Percentiles rank a stretch among this genome's conserved stretches.
phyloP scores from a whole-genome alignment of 1,284 basidiomycete genomes.

The Albatrellus sp. region DNA sequence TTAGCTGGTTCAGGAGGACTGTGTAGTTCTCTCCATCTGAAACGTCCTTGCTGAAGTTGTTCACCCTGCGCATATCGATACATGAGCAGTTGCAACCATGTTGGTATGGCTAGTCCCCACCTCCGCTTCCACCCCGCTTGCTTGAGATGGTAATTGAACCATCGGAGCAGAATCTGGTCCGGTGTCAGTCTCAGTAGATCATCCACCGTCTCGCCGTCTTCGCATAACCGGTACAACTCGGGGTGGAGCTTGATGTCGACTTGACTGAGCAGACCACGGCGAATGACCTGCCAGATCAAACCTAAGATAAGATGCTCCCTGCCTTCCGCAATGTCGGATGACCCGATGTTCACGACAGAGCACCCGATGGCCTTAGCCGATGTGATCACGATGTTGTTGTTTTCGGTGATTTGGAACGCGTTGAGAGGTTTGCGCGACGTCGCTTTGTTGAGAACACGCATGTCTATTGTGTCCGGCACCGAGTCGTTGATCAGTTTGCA shows the following conservation, averaged over 20 bases:
- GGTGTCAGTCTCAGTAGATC: conserved; percentile 89
- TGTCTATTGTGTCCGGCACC: conserved; percentile 97
- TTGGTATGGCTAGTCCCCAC: conserved; percentile 25
- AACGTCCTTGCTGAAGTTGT: conserved; percentile 95
- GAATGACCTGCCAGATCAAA: conserved; percentile 97
- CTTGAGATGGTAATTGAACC: conserved; percentile 99
- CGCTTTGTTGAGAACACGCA: conserved; percentile 92
- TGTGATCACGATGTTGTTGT: conserved; percentile 99
- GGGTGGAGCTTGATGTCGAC: conserved; percentile 98
- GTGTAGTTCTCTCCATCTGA: conserved; percentile 97
- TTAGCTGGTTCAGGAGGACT: conserved; percentile 88
- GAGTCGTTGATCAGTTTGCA: conserved; percentile 99
- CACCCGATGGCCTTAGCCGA: conserved; percentile 96
- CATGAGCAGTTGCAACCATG: background rate
- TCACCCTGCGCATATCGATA: conserved; percentile 47
- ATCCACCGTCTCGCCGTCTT: conserved; percentile 94
- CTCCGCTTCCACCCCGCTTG: conserved; percentile 84
- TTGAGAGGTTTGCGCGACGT: conserved; percentile 69
- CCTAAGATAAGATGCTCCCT: conserved; percentile 97
- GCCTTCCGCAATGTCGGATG: conserved; percentile 86
- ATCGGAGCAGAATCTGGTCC: conserved; percentile 91
- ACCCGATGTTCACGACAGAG: conserved; percentile 96
- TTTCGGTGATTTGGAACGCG: conserved; percentile 98
- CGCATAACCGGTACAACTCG: conserved; percentile 89
- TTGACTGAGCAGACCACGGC: conserved; percentile 84